These are phyloP conservation scores for Coemansia sp. DNA, from an alignment of 192 early-diverging fungal species.

Conservation along the genomic window DNA sequence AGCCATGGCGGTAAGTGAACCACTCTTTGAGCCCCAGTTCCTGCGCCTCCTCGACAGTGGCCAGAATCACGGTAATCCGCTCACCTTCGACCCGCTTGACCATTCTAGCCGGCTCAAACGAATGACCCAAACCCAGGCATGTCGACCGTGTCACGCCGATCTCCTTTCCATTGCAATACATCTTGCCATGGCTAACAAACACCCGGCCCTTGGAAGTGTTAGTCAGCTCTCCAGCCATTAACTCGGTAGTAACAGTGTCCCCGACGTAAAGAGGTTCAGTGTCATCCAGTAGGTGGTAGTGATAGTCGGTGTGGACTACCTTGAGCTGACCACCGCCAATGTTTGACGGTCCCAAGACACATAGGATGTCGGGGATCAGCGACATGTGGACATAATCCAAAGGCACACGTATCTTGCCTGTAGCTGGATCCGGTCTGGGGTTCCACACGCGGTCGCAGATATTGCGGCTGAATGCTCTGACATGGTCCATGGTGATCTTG, in stretches of 20 bases:
- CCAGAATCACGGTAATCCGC: constrained; percentile 66
- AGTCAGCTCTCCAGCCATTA: constrained; percentile 10
- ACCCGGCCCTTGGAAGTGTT: constrained; percentile 21
- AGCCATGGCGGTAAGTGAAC: constrained; percentile 48
- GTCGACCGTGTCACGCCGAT: constrained; percentile 73
- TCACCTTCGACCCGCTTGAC: constrained; percentile 60
- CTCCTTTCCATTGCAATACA: constrained; percentile 64
- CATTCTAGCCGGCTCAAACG: constrained; percentile 71
- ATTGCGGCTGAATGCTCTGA: constrained; percentile 79
- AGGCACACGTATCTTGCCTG: constrained; percentile 62
- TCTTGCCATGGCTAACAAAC: constrained; percentile 50
- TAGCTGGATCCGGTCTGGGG: background rate
- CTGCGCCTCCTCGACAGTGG: constrained; percentile 70
- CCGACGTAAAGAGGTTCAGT: constrained; percentile 67
- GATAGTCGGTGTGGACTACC: constrained; percentile 86
- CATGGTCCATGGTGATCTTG: constrained; percentile 70
- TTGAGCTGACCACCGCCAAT: constrained; percentile 85
- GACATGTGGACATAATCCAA: constrained; percentile 89
- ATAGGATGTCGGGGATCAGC: constrained; percentile 74
- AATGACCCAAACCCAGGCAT: constrained; percentile 78
- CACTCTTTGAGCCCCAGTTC: constrained; percentile 82
- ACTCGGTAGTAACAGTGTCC: constrained; percentile 71
- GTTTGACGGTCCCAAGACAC: constrained; percentile 76
- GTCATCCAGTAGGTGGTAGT: constrained; percentile 67
- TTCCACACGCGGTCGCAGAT: constrained; percentile 62